Evolutionary conservation across 768 basidiomycete genomes (phyloP), one percentile per base, ranked within the genome.

Genomic region (Naganishia friedmannii): DNA sequence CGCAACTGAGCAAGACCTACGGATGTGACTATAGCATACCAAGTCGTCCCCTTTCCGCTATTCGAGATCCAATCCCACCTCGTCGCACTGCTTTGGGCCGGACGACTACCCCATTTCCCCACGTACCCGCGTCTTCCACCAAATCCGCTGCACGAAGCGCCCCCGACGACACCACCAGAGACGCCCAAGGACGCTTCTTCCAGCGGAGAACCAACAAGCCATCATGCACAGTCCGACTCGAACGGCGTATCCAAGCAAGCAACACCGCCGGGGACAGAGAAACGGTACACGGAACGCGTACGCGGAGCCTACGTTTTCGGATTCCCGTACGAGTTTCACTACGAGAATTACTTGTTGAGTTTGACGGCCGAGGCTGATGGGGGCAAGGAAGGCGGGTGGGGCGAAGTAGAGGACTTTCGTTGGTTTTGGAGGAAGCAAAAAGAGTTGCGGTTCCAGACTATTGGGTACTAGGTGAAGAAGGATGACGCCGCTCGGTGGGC

Each of bases 1-100:
- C n/a, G n/a, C n/a, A n/a, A n/a, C n/a, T n/a, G n/a, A n/a, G n/a
- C n/a, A n/a, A n/a, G n/a, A n/a, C n/a, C n/a, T n/a, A n/a, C n/a
- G n/a, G n/a, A n/a, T n/a, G n/a, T n/a, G n/a, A n/a, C n/a, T n/a
- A n/a, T n/a, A n/a, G 79, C 74, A 57, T 80, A 79, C 63, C 75
- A 75, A 68, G 86, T 91, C 28, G 85, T 85, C 0, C 93, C 92
- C 2, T 85, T 94, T 70, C 92, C 91, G 0, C 76, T 92, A 0
- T 83, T 88, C 57, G 91, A 96, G 79, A 86, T 86, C 0, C 93
- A 95, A 80, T 88, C 88, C 0, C 86, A 85, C 26, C 71, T 80
- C 17, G 73, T 72, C 21, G 70, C 78, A n/a, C 67, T 78, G 19
- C 69, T 77, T 34, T 80, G 79, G 79, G 74, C 78, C 26, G 74